A percentile compares a stretch with the other conserved stretches of the same genome.
These are phyloP conservation scores for Colletotrichum sp. DNA, from an alignment of 2,329 filamentous ascomycete species.

Conservation along the genomic window DNA sequence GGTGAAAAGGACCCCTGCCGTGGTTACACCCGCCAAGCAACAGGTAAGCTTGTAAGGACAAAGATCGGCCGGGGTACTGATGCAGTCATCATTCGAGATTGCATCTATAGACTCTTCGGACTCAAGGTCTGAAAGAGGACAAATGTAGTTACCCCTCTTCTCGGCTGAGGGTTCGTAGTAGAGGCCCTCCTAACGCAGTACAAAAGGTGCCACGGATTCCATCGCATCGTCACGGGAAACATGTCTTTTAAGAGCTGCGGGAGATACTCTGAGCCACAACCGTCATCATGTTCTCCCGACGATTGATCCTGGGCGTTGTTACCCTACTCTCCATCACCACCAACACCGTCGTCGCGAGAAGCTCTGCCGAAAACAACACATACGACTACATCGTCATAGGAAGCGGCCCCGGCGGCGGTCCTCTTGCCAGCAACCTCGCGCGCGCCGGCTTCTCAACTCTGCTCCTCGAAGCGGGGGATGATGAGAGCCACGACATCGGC, in stretches of 20 bases:
- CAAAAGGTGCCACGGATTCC: background rate
- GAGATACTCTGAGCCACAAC: too few relatives aligned
- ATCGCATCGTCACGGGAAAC: rapidly evolving
- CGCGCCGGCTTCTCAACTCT: constrained; percentile 59
- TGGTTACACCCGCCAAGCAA: background rate
- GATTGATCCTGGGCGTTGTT: background rate
- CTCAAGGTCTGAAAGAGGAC: background rate
- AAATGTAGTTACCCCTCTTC: background rate
- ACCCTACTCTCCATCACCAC: background rate
- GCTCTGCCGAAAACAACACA: background rate
- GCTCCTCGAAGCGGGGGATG: constrained; percentile 61
- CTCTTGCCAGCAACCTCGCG: constrained; percentile 58
- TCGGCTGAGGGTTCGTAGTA: background rate
- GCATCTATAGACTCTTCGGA: background rate
- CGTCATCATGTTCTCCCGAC: background rate
- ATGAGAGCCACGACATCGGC: background rate
- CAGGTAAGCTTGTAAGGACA: background rate
- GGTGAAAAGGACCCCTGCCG: background rate
- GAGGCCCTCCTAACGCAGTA: background rate
- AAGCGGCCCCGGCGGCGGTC: constrained; percentile 59
- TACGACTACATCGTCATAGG: constrained; percentile 67
- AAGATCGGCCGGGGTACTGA: background rate
- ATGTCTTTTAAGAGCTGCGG: background rate
- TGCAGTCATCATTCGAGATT: background rate
- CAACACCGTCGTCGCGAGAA: background rate